Evolutionary conservation across 169 alveolate species (phyloP).

Genomic region (Plasmodium vivax): DNA sequence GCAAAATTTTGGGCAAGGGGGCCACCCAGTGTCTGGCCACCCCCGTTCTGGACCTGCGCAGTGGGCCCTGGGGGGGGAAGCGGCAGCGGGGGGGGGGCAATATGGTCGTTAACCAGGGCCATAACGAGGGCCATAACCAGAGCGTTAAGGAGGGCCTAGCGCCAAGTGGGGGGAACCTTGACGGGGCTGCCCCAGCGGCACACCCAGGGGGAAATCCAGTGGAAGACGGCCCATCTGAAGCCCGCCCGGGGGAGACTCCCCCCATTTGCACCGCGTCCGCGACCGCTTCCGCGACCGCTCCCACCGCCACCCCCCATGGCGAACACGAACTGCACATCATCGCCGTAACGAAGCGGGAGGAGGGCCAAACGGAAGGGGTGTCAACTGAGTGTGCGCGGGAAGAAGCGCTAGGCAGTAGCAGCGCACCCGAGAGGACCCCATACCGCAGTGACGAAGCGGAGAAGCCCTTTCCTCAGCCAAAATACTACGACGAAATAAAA

Average conservation of each 20-base stretch:
- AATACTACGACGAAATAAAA: slow-evolving; percentile 26
- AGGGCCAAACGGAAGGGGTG: background rate
- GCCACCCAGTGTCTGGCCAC: slow-evolving; percentile 69
- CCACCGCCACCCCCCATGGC: background rate
- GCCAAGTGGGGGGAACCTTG: background rate
- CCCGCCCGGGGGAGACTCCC: background rate
- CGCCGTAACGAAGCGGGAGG: background rate
- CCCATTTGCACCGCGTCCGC: background rate
- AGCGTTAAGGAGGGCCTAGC: background rate
- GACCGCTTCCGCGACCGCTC: too few relatives aligned
- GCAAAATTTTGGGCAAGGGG: slow-evolving; percentile 52
- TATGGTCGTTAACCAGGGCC: background rate
- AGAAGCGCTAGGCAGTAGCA: background rate
- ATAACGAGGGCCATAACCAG: background rate
- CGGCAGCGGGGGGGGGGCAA: background rate
- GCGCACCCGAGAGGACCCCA: background rate
- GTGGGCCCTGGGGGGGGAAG: background rate
- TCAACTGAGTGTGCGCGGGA: background rate
- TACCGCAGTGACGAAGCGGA: slow-evolving; percentile 11
- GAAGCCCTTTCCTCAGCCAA: background rate
- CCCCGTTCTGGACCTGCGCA: slow-evolving; percentile 16
- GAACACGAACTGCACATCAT: background rate
- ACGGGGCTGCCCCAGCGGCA: background rate
- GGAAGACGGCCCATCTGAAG: background rate
- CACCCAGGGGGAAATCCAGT: background rate